Evolutionary conservation across 202 grass and related monocot species (phyloP).

Genomic region (Brachypodium distachyon): DNA sequence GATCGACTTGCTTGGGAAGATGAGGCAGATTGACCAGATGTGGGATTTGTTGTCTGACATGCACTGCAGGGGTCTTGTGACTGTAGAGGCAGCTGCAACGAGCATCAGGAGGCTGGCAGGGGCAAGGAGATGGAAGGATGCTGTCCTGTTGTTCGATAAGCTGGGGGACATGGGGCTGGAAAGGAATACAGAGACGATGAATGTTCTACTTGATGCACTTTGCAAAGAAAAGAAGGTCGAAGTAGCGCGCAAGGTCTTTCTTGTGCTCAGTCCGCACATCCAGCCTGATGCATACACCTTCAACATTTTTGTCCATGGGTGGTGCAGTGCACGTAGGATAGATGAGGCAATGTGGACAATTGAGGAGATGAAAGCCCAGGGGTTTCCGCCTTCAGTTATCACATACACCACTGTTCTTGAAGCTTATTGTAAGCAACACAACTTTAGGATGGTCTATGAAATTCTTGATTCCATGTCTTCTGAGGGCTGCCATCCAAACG

Average conservation of each 20-base stretch:
- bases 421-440: conserved; percentile 61
- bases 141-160: conserved; percentile 46
- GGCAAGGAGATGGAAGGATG: conserved; percentile 65
- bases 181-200: conserved; percentile 64
- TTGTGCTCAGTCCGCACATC: conserved; percentile 47
- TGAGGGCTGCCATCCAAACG: conserved; percentile 60
- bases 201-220: conserved; percentile 68
- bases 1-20: conserved; percentile 86
- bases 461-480: conserved; percentile 71
- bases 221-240: conserved; percentile 81
- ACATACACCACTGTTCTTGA: conserved; percentile 69
- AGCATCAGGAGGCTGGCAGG: conserved; percentile 77
- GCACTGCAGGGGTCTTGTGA: conserved; percentile 38
- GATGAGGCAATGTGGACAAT: conserved; percentile 75
- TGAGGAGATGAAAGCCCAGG: conserved; percentile 51
- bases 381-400: conserved; percentile 59
- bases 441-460: conserved; percentile 61
- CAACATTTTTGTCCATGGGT: conserved; percentile 88
- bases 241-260: conserved; percentile 51
- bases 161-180: conserved; percentile 58
- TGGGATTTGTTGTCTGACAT: conserved; percentile 67
- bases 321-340: conserved; percentile 55
- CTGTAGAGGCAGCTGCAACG: conserved; percentile 51
- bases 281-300: conserved; percentile 57
- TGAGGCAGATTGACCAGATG: conserved; percentile 66